These are phyloP conservation scores for Paracoccidioides lutzii DNA, from an alignment of 2,329 filamentous ascomycete genomes.

Conservation along the genomic window DNA sequence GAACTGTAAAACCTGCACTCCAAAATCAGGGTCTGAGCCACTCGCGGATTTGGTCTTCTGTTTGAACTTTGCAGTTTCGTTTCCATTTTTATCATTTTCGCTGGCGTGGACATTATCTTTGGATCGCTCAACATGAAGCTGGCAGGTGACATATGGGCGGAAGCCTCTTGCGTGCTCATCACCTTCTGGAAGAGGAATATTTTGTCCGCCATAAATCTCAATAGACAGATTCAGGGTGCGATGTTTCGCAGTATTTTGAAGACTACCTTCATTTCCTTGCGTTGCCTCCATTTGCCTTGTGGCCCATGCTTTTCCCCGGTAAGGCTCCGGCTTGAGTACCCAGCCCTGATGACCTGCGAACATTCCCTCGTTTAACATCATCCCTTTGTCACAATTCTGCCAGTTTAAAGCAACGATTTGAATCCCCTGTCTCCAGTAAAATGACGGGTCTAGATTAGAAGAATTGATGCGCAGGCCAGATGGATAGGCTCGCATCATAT, in stretches of 20 bases:
- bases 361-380: constrained; percentile 95
- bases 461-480: constrained; percentile 69
- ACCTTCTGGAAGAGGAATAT: constrained; percentile 53
- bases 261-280: background rate
- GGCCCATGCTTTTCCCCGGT: constrained; percentile 34
- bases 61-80: constrained; percentile 42
- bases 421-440: constrained; percentile 78
- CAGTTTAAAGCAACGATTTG: constrained; percentile 91
- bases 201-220: constrained; percentile 62
- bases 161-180: constrained; percentile 46
- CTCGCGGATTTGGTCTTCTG: constrained; percentile 43
- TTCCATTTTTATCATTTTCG: constrained; percentile 41
- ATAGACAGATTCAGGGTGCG: constrained; percentile 55
- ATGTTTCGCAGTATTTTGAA: constrained; percentile 31
- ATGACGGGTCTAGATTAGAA: constrained; percentile 72
- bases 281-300: constrained; percentile 22
- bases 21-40: constrained; percentile 54
- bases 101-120: constrained; percentile 34
- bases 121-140: constrained; percentile 65
- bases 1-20: constrained; percentile 48
- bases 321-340: constrained; percentile 70
- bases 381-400: constrained; percentile 80
- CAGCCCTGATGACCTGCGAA: constrained; percentile 70
- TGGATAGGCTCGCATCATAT: constrained; percentile 79
- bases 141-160: constrained; percentile 62